Evolutionary conservation across 768 basidiomycete genomes (phyloP), one percentile per base, ranked within the genome.

Genomic region (Coprinellus aureogranulatus): DNA sequence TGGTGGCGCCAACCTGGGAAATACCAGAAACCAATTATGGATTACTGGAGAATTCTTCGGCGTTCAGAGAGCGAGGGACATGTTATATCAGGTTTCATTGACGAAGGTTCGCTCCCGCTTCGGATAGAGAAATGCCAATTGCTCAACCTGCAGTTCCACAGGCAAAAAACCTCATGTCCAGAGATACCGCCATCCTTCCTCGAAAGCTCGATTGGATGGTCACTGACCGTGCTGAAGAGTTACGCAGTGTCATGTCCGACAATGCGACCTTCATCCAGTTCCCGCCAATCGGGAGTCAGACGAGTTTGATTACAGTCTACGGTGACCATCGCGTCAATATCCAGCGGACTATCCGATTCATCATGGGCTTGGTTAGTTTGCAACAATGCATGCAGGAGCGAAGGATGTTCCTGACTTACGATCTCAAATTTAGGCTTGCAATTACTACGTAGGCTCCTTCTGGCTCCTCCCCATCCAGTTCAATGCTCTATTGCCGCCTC

Each of bases 181-280:
- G 93, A 59, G 95, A 99, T 69, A 94, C 92, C 16, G 92, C 94
- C 4, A 90, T 98, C 55, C 82, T 97, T 23, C 96, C 96, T 56
- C 89, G 96, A 61, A 99, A 99, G 71, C 80, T 99, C 60, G 96
- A 99, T 67, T 98, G 96, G 95, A 89, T 99, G 85, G 85, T 97
- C 54, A 92, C 90, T n/a, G 93, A 99, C 71, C 87, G 91, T n/a
- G 78, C 89, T 11, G 95, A 98, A 27, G 96, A 98, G 61, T 77
- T 99, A 66, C 93, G 88, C 72, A 80, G 86, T 4, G 84, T 94
- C 68, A 98, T 97, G 94, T 86, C 84, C 64, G 96, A 99, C 76
- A 98, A 98, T 61, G 94, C 92, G 6, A 96, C 95, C 4, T 98
- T 90, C 69, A 90, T 99, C 61, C 90, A 94, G 66, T 92, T 97